Evolutionary conservation across 352 stramenopile species (phyloP).

Genomic region (Phytophthora colocasiae): DNA sequence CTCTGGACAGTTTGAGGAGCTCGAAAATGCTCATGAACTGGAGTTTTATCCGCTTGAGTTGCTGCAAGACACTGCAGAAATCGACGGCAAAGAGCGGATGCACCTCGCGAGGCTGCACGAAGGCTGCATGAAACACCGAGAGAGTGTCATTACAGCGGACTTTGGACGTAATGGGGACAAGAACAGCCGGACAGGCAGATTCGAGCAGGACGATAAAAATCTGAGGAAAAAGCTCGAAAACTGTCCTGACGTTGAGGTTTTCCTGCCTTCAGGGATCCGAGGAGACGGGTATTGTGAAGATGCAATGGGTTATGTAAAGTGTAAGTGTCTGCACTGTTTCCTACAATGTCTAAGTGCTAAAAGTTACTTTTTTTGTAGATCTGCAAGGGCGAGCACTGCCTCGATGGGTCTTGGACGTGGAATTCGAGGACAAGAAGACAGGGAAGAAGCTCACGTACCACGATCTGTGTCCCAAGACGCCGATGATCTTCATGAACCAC

Average conservation of each 20-base stretch:
- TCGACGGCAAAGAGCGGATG: conserved; percentile 42
- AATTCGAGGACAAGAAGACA: conserved; percentile 43
- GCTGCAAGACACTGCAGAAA: conserved; percentile 23
- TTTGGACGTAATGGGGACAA: conserved; percentile 34
- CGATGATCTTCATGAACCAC: conserved; percentile 68
- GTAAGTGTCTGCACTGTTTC: conserved; percentile 30
- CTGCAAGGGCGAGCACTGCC: conserved; percentile 56
- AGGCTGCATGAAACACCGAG: conserved; percentile 44
- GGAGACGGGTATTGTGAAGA: conserved; percentile 78
- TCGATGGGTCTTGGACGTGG: conserved; percentile 48
- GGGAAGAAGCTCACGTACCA: conserved; percentile 50
- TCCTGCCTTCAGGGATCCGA: conserved; percentile 53
- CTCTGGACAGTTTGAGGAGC: conserved; percentile 29
- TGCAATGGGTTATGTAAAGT: conserved; percentile 73
- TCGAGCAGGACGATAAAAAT: conserved; percentile 44
- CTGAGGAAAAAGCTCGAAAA: conserved; percentile 53
- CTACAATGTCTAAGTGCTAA: not conserved
- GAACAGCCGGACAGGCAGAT: conserved; percentile 12
- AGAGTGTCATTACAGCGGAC: conserved; percentile 52
- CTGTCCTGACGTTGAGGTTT: conserved; percentile 71
- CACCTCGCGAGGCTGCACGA: conserved; percentile 61
- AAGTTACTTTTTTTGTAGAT: conserved; percentile 28
- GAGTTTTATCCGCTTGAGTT: conserved; percentile 34
- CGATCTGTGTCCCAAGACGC: conserved; percentile 60
- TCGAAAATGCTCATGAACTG: conserved; percentile 35